Conservation (phyloP, 768 basidiomycete species). For the Paxillus involutus region DNA sequence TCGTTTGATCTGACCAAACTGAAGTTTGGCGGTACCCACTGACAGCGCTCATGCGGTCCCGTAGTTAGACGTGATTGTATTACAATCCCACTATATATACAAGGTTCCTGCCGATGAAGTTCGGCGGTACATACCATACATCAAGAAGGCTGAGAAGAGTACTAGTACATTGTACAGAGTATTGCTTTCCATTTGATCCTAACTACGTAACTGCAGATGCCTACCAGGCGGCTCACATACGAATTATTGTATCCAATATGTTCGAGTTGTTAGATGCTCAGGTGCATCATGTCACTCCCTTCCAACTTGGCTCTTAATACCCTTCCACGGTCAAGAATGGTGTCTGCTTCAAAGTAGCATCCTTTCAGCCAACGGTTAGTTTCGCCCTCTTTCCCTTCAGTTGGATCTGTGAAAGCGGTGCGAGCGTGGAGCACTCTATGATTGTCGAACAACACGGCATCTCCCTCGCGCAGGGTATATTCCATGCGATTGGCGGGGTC, state of each 20-base stretch:
- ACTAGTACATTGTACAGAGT: slow-evolving; percentile 42
- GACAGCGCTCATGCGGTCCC: too few species aligned
- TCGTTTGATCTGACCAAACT: too few species aligned
- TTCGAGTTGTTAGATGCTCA: neutral
- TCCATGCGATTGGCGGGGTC: slow-evolving; percentile 50
- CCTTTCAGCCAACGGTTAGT: slow-evolving; percentile 89
- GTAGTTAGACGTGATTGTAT: too few species aligned
- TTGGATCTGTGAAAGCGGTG: slow-evolving; percentile 59
- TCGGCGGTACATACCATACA: slow-evolving; percentile 62
- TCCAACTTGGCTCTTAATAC: slow-evolving; percentile 41
- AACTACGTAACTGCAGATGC: neutral
- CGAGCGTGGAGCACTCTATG: slow-evolving; percentile 86
- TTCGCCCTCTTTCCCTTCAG: slow-evolving; percentile 42
- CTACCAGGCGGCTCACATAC: neutral
- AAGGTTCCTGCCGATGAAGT: too few species aligned
- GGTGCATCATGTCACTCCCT: neutral
- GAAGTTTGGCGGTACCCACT: too few species aligned
- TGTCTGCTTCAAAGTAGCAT: slow-evolving; percentile 72
- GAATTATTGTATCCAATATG: neutral
- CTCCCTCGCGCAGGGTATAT: slow-evolving; percentile 77
- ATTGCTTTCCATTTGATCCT: neutral
- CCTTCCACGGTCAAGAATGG: slow-evolving; percentile 59
- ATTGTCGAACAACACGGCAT: slow-evolving; percentile 91
- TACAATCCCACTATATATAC: too few species aligned
- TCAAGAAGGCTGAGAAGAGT: slow-evolving; percentile 49